phyloP scores from a whole-genome alignment of 1,139 yeast genomes.

The Magnusiomyces tetraspermus region DNA sequence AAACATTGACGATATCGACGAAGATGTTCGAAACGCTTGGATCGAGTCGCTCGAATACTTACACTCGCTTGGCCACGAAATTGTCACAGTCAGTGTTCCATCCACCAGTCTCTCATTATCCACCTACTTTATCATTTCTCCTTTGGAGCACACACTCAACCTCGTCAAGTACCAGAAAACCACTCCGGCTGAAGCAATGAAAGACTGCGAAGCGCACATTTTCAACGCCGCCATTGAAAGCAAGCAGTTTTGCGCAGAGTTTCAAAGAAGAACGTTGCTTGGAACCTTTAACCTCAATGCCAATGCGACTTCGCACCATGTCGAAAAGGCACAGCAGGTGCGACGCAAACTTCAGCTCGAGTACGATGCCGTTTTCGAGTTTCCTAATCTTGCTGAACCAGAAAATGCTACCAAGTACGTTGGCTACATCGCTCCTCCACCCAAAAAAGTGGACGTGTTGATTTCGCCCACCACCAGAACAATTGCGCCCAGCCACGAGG shows the following conservation, averaged over 20 bases:
- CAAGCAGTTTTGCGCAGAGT: constrained; percentile 68
- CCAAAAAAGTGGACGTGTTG: constrained; percentile 49
- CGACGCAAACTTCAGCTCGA: constrained; percentile 56
- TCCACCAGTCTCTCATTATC: constrained; percentile 60
- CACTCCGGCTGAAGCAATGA: constrained; percentile 51
- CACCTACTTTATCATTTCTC: constrained; percentile 76
- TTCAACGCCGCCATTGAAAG: constrained; percentile 52
- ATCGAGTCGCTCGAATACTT: constrained; percentile 37
- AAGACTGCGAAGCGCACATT: constrained; percentile 33
- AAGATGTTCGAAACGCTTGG: constrained; percentile 43
- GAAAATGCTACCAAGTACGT: constrained; percentile 4
- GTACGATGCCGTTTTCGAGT: constrained; percentile 52
- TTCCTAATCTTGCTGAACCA: constrained; percentile 38
- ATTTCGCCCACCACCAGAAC: constrained; percentile 63
- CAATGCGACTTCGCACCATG: constrained; percentile 66
- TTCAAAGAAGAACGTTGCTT: constrained; percentile 65
- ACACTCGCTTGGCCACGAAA: constrained; percentile 42
- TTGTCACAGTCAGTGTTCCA: constrained; percentile 61
- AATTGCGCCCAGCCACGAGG: constrained; percentile 46
- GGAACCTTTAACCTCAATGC: constrained; percentile 84
- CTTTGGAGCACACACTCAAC: constrained; percentile 92
- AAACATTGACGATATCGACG: constrained; percentile 46
- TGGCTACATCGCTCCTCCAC: not conserved
- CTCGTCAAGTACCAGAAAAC: constrained; percentile 84
- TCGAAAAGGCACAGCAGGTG: constrained; percentile 60